These are phyloP conservation scores for Mortierella claussenii DNA, from an alignment of 192 early-diverging fungal genomes.

Conservation along the genomic window DNA sequence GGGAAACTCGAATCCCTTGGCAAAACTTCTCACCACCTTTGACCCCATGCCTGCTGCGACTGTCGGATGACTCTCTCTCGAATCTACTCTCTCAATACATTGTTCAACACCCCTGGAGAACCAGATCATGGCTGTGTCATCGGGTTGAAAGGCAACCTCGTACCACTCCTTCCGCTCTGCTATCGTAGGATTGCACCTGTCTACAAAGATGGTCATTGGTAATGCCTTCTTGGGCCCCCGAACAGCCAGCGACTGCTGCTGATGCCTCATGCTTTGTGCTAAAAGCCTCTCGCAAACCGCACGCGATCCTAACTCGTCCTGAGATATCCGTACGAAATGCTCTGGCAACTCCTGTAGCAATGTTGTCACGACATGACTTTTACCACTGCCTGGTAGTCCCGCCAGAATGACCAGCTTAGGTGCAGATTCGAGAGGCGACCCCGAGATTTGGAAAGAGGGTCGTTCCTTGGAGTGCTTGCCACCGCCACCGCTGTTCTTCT, in stretches of 20 bases:
- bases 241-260: constrained; percentile 31
- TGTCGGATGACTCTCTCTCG: constrained; percentile 43
- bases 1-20: constrained; percentile 39
- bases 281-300: constrained; percentile 43
- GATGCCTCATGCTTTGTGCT: constrained; percentile 50
- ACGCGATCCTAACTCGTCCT: constrained; percentile 45
- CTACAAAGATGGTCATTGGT: constrained; percentile 45
- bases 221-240: constrained; percentile 47
- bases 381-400: constrained; percentile 42
- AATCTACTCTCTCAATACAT: constrained; percentile 33
- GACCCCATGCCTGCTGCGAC: constrained; percentile 23
- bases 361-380: constrained; percentile 26
- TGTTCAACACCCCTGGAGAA: constrained; percentile 29
- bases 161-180: constrained; percentile 49
- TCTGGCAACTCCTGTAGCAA: constrained; percentile 38
- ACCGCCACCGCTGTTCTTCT: constrained; percentile 23
- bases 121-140: constrained; percentile 37
- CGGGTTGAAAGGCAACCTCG: constrained; percentile 50
- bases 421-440: constrained; percentile 24
- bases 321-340: constrained; percentile 49
- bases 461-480: constrained; percentile 44
- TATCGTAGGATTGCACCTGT: constrained; percentile 42
- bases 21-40: constrained; percentile 45
- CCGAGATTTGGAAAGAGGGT: constrained; percentile 26
- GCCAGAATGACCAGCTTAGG: constrained; percentile 34